Percentiles rank a stretch among this genome's conserved stretches.
phyloP scores from a whole-genome alignment of 2,329 filamentous ascomycete species.

The Scleromitrula shiraiana region DNA sequence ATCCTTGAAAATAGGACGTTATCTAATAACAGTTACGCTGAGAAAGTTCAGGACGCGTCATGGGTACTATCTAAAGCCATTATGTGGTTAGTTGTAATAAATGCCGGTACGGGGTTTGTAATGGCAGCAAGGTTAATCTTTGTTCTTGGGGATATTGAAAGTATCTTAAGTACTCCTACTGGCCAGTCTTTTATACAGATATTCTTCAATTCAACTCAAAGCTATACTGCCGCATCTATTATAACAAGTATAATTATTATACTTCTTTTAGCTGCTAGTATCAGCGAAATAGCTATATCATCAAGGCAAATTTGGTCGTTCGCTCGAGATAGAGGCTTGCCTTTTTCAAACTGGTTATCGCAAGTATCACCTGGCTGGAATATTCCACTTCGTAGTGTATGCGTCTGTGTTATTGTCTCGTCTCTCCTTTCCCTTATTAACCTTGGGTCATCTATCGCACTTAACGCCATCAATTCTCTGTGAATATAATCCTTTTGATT shows the following conservation, averaged over 20 bases:
- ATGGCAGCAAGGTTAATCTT: slow-evolving; percentile 35
- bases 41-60: slow-evolving; percentile 41
- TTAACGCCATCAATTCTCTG: slow-evolving; percentile 45
- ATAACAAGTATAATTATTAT: slow-evolving; percentile 37
- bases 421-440: slow-evolving; percentile 32
- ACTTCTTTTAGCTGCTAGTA: slow-evolving; percentile 30
- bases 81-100: slow-evolving; percentile 30
- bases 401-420: slow-evolving; percentile 11
- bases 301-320: slow-evolving; percentile 35
- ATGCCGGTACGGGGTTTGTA: slow-evolving; percentile 31
- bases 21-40: slow-evolving; percentile 23
- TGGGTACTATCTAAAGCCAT: slow-evolving; percentile 37
- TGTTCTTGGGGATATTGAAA: slow-evolving; percentile 30
- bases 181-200: slow-evolving; percentile 31
- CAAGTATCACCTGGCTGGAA: slow-evolving; percentile 23
- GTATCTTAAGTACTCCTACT: slow-evolving; percentile 23
- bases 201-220: slow-evolving; percentile 20
- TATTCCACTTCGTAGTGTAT: slow-evolving; percentile 13
- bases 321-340: slow-evolving; percentile 36
- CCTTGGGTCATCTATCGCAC: slow-evolving; percentile 40
- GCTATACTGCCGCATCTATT: slow-evolving; percentile 34
- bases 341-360: slow-evolving; percentile 32
- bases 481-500: no score
- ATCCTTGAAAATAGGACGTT: not conserved
- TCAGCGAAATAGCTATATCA: slow-evolving; percentile 30